Conservation (phyloP, 176 grass and related monocot species). For the Chloris gayana region DNA sequence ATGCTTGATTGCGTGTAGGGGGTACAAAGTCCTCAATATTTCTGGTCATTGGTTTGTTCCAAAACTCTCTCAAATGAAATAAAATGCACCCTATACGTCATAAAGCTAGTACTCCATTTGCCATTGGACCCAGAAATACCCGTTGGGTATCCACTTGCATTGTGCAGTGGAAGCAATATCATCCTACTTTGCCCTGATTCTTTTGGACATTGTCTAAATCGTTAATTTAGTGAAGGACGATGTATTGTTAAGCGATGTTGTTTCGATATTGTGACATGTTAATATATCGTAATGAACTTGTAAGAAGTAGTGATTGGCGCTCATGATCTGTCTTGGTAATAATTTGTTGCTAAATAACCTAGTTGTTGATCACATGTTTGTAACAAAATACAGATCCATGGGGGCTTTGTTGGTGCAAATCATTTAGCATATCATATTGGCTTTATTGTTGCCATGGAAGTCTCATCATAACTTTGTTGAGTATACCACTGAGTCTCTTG, state of each 20-base stretch:
- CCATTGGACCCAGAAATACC: not conserved
- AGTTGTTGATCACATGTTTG: slow-evolving; percentile 14
- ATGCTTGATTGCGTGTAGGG: not conserved
- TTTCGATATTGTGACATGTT: not conserved
- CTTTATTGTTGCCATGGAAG: not conserved
- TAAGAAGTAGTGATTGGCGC: not conserved
- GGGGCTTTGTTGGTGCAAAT: not conserved
- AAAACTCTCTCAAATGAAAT: not conserved
- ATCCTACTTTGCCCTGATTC: not conserved
- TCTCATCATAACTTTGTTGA: not conserved
- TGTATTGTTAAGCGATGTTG: not conserved
- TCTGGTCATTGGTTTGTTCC: not conserved
- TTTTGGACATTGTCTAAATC: not conserved
- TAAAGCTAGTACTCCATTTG: not conserved
- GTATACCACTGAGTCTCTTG: not conserved
- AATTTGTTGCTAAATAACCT: not conserved
- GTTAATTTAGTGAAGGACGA: not conserved
- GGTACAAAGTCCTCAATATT: not conserved
- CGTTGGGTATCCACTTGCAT: not conserved
- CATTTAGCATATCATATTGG: not conserved
- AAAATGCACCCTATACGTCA: not conserved
- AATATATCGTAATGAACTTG: not conserved
- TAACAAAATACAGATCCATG: slow-evolving; percentile 7
- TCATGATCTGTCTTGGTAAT: not conserved
- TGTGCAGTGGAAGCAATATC: too few relatives aligned